phyloP scores from a whole-genome alignment of 2,329 filamentous ascomycete species.

The Alternaria triticina region DNA sequence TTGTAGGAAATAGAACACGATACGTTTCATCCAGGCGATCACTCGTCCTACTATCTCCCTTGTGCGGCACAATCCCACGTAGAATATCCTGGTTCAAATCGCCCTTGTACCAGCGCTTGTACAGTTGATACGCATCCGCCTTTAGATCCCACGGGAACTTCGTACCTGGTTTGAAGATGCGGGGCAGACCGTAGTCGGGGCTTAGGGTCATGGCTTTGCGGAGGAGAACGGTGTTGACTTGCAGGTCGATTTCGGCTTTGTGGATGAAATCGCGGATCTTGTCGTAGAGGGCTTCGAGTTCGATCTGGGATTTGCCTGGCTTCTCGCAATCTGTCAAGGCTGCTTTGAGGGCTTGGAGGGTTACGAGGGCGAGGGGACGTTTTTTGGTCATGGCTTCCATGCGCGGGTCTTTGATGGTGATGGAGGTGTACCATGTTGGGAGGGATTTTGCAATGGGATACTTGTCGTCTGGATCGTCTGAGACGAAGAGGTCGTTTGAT shows the following conservation, averaged over 20 bases:
- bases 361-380: constrained; percentile 15
- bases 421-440: constrained; percentile 23
- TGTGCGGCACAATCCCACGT: constrained; percentile 48
- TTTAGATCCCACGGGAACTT: constrained; percentile 55
- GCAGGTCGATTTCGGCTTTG: constrained; percentile 44
- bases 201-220: constrained; percentile 47
- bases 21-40: constrained; percentile 33
- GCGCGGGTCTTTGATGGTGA: neutral
- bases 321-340: constrained; percentile 29
- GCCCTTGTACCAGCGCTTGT: constrained; percentile 52
- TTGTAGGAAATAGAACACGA: constrained; percentile 20
- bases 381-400: constrained; percentile 17
- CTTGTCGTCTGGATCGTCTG: neutral
- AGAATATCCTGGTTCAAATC: constrained; percentile 56
- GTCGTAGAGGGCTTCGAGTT: constrained; percentile 28
- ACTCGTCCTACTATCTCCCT: constrained; percentile 26
- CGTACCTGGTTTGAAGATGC: constrained; percentile 46
- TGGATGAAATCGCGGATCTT: constrained; percentile 49
- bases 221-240: constrained; percentile 38
- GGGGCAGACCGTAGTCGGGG: constrained; percentile 45
- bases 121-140: constrained; percentile 56
- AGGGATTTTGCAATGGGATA: neutral
- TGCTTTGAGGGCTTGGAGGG: constrained; percentile 32
- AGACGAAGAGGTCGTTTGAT: neutral
- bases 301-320: neutral